Conservation (phyloP, 1,139 yeast genomes). For the Magnusiomyces ingens region DNA sequence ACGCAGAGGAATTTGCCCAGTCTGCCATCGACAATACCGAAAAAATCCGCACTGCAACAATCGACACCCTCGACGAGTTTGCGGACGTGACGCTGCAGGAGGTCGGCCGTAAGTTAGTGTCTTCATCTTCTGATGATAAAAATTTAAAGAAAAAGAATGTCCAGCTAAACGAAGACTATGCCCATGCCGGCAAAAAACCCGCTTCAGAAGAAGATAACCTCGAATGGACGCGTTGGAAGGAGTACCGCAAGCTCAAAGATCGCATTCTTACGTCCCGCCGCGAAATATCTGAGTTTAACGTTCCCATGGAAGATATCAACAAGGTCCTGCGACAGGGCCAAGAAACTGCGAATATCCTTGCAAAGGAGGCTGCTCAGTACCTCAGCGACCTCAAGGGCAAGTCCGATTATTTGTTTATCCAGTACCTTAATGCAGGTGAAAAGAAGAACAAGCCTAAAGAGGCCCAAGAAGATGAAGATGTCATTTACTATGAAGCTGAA, state of each 20-base stretch:
- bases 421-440: conserved; percentile 33
- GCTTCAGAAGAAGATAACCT: conserved; percentile 38
- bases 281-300: conserved; percentile 43
- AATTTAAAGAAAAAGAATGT: conserved; percentile 7
- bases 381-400: conserved; percentile 67
- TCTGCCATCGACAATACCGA: conserved; percentile 31
- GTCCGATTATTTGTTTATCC: conserved; percentile 75
- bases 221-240: conserved; percentile 62
- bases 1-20: conserved; percentile 29
- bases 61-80: conserved; percentile 37
- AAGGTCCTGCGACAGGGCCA: conserved; percentile 51
- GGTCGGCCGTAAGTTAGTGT: conserved; percentile 31
- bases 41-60: conserved; percentile 30
- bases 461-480: background rate
- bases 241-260: conserved; percentile 53
- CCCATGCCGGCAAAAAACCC: conserved; percentile 14
- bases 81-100: conserved; percentile 34
- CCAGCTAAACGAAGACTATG: background rate
- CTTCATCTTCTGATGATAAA: conserved; percentile 16
- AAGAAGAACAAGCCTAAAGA: conserved; percentile 4
- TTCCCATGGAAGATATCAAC: conserved; percentile 46
- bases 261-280: conserved; percentile 52
- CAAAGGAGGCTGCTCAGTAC: conserved; percentile 66
- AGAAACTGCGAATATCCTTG: conserved; percentile 51
- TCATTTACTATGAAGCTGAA: background rate